Percentiles rank a stretch among this genome's conserved stretches.
phyloP scores from a whole-genome alignment of 1,139 yeast species.

The Magnusiomyces suaveolens region DNA sequence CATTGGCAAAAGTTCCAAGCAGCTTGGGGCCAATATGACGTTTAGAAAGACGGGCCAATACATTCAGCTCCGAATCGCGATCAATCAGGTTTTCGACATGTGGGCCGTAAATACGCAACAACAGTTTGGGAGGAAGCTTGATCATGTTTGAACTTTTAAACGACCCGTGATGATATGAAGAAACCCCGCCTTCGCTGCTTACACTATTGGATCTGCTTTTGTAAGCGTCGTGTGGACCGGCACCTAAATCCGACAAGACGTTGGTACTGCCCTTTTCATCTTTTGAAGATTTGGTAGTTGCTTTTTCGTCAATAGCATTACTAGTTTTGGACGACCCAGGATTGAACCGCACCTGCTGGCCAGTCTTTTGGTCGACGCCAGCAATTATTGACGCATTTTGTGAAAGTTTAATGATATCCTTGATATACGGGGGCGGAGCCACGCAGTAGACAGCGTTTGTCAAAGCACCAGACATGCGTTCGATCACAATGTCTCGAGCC shows the following conservation, averaged over 20 bases:
- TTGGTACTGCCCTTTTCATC: background rate
- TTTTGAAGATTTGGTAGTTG: background rate
- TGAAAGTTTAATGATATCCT: conserved; percentile 23
- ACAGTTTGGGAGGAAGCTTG: conserved; percentile 38
- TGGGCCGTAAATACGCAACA: conserved; percentile 83
- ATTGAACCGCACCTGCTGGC: conserved; percentile 7
- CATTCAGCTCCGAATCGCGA: conserved; percentile 66
- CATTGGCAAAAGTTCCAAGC: conserved; percentile 82
- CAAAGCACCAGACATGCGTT: conserved; percentile 80
- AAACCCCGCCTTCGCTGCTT: background rate
- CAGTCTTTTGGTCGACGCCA: conserved; percentile 14
- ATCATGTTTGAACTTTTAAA: conserved; percentile 22
- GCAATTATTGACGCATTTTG: conserved; percentile 13
- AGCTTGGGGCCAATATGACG: conserved; percentile 81
- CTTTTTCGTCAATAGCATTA: background rate
- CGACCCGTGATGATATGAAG: conserved; percentile 13
- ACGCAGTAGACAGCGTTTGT: conserved; percentile 82
- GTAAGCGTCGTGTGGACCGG: background rate
- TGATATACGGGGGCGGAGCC: conserved; percentile 31
- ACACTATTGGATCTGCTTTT: conserved; percentile 9
- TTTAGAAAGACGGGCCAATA: conserved; percentile 61
- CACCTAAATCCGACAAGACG: background rate
- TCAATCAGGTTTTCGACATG: conserved; percentile 82
- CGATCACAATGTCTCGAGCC: conserved; percentile 40
- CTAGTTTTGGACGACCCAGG: background rate